A percentile compares a stretch with the other conserved stretches of the same genome.
Conservation (phyloP, 2,329 filamentous ascomycete species). For the Bipolaris sorokiniana region DNA sequence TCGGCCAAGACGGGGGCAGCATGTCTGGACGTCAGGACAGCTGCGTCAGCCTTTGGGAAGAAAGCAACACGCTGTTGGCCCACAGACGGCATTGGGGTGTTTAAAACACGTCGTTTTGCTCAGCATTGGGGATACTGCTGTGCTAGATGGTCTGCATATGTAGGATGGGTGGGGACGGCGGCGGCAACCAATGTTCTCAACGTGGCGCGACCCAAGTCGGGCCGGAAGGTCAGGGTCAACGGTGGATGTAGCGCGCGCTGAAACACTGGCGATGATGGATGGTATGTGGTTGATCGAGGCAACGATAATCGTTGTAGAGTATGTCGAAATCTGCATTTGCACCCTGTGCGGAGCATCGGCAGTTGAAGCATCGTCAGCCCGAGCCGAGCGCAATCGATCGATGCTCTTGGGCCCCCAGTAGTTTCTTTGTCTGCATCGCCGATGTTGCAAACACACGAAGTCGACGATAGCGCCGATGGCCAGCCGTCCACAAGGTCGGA, state of each 20-base stretch:
- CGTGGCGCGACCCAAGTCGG: constrained; percentile 4
- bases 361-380: constrained; percentile 4
- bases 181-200: constrained; percentile 12
- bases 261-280: not conserved
- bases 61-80: constrained; percentile 24
- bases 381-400: constrained; percentile 12
- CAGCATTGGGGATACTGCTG: constrained; percentile 7
- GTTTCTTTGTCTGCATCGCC: not conserved
- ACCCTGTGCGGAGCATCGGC: constrained; percentile 2
- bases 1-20: constrained; percentile 20
- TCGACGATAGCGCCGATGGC: not conserved
- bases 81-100: constrained; percentile 18
- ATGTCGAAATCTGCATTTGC: not conserved
- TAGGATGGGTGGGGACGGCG: not conserved
- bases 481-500: not conserved
- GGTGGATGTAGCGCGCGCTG: not conserved
- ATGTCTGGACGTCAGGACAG: constrained; percentile 30
- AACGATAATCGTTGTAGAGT: not conserved
- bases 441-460: not conserved
- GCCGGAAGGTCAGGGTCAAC: not conserved
- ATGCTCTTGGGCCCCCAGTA: not conserved
- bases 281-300: not conserved
- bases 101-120: not conserved
- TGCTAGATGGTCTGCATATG: constrained; percentile 1
- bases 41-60: constrained; percentile 38